Conservation (phyloP, 768 basidiomycete species). For the Hydnomerulius pinastri region DNA sequence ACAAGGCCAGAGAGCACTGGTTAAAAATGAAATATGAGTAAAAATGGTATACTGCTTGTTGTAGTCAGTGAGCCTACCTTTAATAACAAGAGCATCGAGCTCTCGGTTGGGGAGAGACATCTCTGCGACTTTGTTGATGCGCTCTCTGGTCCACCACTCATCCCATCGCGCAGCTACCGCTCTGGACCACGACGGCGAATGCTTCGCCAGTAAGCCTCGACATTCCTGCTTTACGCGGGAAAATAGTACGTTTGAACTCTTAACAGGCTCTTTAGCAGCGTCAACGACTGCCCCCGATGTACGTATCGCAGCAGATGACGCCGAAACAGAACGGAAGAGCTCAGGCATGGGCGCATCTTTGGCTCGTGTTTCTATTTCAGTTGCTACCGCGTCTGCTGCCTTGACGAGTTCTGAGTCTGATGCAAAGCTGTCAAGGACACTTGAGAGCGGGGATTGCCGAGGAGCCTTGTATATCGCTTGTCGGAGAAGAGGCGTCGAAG, state of each 20-base stretch:
- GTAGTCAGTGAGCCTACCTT: slow-evolving; percentile 60
- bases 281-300: background rate
- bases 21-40: background rate
- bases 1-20: slow-evolving; percentile 67
- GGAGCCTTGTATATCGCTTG: slow-evolving; percentile 42
- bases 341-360: slow-evolving; percentile 43
- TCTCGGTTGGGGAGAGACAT: slow-evolving; percentile 59
- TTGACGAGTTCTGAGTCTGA: slow-evolving; percentile 59
- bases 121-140: slow-evolving; percentile 54
- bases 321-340: slow-evolving; percentile 46
- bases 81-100: slow-evolving; percentile 60
- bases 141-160: slow-evolving; percentile 60
- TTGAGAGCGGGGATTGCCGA: slow-evolving; percentile 50
- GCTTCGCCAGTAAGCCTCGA: slow-evolving; percentile 10
- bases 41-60: background rate
- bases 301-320: slow-evolving; percentile 12
- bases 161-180: slow-evolving; percentile 25
- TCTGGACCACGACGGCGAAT: slow-evolving; percentile 35
- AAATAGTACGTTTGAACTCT: background rate
- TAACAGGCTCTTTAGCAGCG: background rate
- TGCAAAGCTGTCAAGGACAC: slow-evolving; percentile 56
- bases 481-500: slow-evolving; percentile 39
- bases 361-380: slow-evolving; percentile 26
- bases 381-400: slow-evolving; percentile 49
- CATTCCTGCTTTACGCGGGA: slow-evolving; percentile 7